Conservation (phyloP, 257 asterid species). For the Ballota nigra region DNA sequence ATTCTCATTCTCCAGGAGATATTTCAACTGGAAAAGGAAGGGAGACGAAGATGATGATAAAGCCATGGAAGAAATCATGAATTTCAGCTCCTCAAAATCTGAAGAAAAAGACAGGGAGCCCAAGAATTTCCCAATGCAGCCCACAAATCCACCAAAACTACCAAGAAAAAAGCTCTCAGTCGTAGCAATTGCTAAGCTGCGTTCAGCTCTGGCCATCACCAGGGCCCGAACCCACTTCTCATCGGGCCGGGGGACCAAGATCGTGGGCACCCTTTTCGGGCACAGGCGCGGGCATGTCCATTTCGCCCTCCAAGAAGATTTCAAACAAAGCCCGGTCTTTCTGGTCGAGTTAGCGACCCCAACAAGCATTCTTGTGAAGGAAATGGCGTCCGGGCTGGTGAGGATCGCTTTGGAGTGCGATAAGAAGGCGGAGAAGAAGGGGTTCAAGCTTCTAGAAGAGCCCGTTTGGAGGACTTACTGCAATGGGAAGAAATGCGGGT, state of each 20-base stretch:
- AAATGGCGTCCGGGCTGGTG: slow-evolving; percentile 88
- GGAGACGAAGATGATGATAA: slow-evolving; percentile 41
- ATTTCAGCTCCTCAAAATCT: slow-evolving; percentile 31
- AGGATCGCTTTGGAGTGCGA: slow-evolving; percentile 79
- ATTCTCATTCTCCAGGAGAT: slow-evolving; percentile 75
- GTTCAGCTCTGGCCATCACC: slow-evolving; percentile 45
- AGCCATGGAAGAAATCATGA: slow-evolving; percentile 32
- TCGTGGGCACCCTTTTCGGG: slow-evolving; percentile 79
- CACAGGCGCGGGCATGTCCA: slow-evolving; percentile 78
- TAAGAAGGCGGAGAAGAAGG: slow-evolving; percentile 47
- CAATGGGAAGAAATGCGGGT: slow-evolving; percentile 84
- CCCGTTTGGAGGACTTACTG: slow-evolving; percentile 91
- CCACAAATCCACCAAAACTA: slow-evolving; percentile 12
- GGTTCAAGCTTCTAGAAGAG: slow-evolving; percentile 58
- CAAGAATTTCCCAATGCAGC: slow-evolving; percentile 27
- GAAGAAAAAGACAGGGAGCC: slow-evolving; percentile 29
- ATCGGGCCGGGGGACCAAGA: slow-evolving; percentile 50
- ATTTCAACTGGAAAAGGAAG: slow-evolving; percentile 65
- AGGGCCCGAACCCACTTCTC: slow-evolving; percentile 40
- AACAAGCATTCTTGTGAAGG: slow-evolving; percentile 67
- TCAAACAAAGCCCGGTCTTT: slow-evolving; percentile 51
- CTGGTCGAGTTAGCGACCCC: slow-evolving; percentile 74
- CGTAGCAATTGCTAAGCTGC: slow-evolving; percentile 48
- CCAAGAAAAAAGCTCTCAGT: slow-evolving; percentile 44
- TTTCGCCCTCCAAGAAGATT: slow-evolving; percentile 72